These are phyloP conservation scores for Tylopilus felleus DNA, from an alignment of 768 basidiomycete genomes.

Conservation along the genomic window DNA sequence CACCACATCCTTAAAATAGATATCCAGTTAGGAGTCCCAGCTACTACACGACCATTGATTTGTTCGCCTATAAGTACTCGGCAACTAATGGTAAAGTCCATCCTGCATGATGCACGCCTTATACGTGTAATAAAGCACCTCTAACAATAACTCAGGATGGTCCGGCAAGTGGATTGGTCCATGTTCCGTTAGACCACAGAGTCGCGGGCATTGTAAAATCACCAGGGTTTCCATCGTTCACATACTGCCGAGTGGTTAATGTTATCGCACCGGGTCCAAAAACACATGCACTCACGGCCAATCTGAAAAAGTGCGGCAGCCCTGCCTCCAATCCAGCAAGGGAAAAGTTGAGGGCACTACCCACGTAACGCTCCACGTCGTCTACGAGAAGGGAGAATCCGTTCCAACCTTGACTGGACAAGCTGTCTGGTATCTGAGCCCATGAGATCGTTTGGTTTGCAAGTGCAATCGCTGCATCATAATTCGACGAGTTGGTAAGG, in stretches of 20 bases:
- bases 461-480: slow-evolving; percentile 52
- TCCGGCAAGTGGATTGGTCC: slow-evolving; percentile 72
- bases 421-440: slow-evolving; percentile 41
- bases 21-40: slow-evolving; percentile 4
- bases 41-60: background rate
- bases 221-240: slow-evolving; percentile 45
- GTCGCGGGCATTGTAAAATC: slow-evolving; percentile 82
- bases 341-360: slow-evolving; percentile 66
- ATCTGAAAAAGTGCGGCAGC: slow-evolving; percentile 74
- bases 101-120: background rate
- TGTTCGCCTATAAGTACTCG: background rate
- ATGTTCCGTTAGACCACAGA: slow-evolving; percentile 77
- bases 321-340: slow-evolving; percentile 56
- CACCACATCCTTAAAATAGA: slow-evolving; percentile 13
- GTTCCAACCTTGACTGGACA: slow-evolving; percentile 50
- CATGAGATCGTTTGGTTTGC: slow-evolving; percentile 55
- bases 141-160: slow-evolving; percentile 38
- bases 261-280: background rate
- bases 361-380: slow-evolving; percentile 79
- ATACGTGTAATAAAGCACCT: background rate
- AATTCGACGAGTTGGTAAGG: slow-evolving; percentile 71
- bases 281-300: slow-evolving; percentile 53
- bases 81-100: background rate
- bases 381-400: slow-evolving; percentile 81
- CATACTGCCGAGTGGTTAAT: slow-evolving; percentile 40